Conservation (phyloP, 2,329 filamentous ascomycete genomes). For the Aspergillus amoenus region DNA sequence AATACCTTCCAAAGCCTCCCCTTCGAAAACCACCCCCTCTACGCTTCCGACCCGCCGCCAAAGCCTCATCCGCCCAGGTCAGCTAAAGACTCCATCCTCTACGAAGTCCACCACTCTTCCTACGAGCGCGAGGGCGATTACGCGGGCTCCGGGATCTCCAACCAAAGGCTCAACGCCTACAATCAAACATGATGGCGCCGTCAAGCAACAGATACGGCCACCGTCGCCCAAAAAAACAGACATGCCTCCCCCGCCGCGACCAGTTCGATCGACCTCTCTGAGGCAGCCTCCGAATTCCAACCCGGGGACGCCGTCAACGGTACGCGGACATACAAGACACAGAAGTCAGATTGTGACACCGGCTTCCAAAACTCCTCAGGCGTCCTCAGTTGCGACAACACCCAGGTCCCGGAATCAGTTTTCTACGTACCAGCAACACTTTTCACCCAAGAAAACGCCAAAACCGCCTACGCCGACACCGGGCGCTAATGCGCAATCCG, state of each 20-base stretch:
- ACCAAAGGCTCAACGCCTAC: conserved; percentile 23
- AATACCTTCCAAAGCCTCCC: conserved; percentile 16
- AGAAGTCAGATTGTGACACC: conserved; percentile 34
- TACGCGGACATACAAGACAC: conserved; percentile 33
- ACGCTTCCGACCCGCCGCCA: conserved; percentile 25
- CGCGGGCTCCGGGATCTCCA: conserved; percentile 23
- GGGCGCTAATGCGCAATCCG: conserved; percentile 15
- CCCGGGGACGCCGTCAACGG: conserved; percentile 13
- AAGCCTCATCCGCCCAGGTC: conserved; percentile 30
- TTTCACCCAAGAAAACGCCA: conserved; percentile 37
- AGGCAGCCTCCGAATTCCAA: conserved; percentile 31
- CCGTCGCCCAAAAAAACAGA: conserved; percentile 31
- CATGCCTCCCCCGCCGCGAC: conserved; percentile 35
- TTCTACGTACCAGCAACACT: conserved; percentile 39
- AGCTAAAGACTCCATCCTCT: conserved; percentile 19
- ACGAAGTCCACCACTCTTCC: conserved; percentile 17
- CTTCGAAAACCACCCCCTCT: conserved; percentile 2
- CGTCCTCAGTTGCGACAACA: conserved; percentile 19
- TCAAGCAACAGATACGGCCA: conserved; percentile 13
- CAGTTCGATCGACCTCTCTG: conserved; percentile 37
- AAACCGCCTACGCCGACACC: conserved; percentile 24
- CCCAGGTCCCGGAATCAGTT: conserved; percentile 31
- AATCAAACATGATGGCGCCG: conserved; percentile 9
- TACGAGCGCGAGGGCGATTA: conserved; percentile 18
- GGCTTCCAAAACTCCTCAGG: conserved; percentile 18